Evolutionary conservation across 371 early-diverging fungal genomes (phyloP).

Genomic region (Mucor racemosus): DNA sequence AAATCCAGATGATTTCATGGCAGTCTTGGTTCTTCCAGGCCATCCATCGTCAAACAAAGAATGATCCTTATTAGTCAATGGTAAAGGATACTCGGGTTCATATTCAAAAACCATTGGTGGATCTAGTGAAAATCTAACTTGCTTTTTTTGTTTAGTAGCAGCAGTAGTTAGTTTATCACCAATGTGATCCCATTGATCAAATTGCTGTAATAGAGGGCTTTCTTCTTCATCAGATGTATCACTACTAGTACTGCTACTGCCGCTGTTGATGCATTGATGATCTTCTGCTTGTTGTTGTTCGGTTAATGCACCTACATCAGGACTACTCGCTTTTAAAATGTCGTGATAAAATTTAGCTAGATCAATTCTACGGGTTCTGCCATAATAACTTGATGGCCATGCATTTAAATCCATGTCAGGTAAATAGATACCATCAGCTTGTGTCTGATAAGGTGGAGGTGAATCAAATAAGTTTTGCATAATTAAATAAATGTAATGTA

Average conservation of each 20-base stretch:
- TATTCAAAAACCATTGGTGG: slow-evolving; percentile 46
- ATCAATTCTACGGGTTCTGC: slow-evolving; percentile 24
- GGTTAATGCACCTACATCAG: background rate
- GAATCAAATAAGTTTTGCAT: slow-evolving; percentile 8
- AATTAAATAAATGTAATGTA: background rate
- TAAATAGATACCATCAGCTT: slow-evolving; percentile 1
- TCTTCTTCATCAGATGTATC: background rate
- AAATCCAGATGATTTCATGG: slow-evolving; percentile 22
- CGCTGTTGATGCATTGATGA: background rate
- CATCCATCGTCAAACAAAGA: slow-evolving; percentile 30
- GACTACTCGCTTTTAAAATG: slow-evolving; percentile 16
- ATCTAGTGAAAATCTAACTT: slow-evolving; percentile 37
- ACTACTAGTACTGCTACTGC: background rate
- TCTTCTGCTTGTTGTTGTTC: background rate
- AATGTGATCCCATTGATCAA: background rate
- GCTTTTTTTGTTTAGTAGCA: slow-evolving; percentile 1
- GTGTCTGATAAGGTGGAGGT: slow-evolving; percentile 18
- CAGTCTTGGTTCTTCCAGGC: slow-evolving; percentile 30
- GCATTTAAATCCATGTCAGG: slow-evolving; percentile 17
- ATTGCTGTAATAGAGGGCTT: background rate
- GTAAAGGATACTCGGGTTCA: slow-evolving; percentile 34
- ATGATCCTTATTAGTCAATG: background rate
- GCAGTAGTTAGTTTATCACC: background rate
- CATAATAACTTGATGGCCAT: slow-evolving; percentile 30
- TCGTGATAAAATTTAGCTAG: slow-evolving; percentile 30